A percentile compares a stretch with the other conserved stretches of the same genome.
Evolutionary conservation across 345 rosid species (phyloP).

Genomic region (Rhodomyrtus tomentosa): DNA sequence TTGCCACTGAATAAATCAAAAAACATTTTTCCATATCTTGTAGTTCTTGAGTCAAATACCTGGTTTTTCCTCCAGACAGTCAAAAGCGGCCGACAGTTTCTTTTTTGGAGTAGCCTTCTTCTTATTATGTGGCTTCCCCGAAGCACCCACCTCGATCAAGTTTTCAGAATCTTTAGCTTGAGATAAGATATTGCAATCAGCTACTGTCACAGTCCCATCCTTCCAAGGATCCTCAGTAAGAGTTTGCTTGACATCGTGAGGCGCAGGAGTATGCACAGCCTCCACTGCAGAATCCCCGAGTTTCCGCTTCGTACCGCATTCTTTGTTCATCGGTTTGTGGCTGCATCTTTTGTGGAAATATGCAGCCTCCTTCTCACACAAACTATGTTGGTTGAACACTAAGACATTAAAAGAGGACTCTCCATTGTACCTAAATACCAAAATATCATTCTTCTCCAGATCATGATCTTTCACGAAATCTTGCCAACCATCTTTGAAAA

Average conservation of each 20-base stretch:
- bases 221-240: not conserved
- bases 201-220: not conserved
- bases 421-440: constrained; percentile 65
- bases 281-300: not conserved
- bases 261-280: not conserved
- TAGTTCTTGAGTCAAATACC: not conserved
- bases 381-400: constrained; percentile 37
- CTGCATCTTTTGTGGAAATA: constrained; percentile 45
- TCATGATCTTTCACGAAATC: constrained; percentile 43
- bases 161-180: not conserved
- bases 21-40: not conserved
- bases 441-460: constrained; percentile 46
- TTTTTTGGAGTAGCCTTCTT: not conserved
- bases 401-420: constrained; percentile 57
- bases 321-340: constrained; percentile 15
- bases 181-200: not conserved
- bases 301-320: constrained; percentile 14
- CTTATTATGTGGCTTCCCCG: not conserved
- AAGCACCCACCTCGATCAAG: not conserved
- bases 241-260: not conserved
- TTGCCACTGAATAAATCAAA: not conserved
- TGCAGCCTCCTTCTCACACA: constrained; percentile 61
- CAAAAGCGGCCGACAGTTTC: not conserved
- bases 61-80: not conserved
- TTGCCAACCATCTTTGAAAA: constrained; percentile 54